phyloP scores from a whole-genome alignment of 1,139 yeast species.

The Blastobotrys aristatus region DNA sequence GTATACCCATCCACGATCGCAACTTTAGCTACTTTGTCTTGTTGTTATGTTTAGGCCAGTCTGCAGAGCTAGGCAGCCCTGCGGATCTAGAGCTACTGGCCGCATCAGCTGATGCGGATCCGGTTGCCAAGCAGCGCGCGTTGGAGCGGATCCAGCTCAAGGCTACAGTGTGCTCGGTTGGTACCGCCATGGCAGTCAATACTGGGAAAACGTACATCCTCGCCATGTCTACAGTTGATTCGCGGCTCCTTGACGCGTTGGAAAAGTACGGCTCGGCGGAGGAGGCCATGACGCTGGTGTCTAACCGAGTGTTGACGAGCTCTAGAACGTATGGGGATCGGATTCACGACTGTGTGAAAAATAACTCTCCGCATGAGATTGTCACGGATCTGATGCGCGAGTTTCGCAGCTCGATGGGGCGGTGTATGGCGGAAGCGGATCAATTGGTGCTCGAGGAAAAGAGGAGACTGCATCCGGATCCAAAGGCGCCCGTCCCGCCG shows the following conservation, averaged over 20 bases:
- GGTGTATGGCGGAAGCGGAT: too few species aligned
- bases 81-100: slow-evolving; percentile 36
- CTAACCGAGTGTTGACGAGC: background rate
- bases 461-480: too few species aligned
- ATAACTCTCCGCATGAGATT: background rate
- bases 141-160: background rate
- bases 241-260: background rate
- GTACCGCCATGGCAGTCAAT: slow-evolving; percentile 4
- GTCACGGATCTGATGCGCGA: too few species aligned
- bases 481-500: too few species aligned
- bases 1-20: slow-evolving; percentile 1
- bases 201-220: slow-evolving; percentile 1
- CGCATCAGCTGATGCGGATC: background rate
- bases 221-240: background rate
- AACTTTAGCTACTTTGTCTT: background rate
- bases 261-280: background rate
- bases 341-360: background rate
- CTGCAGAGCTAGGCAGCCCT: slow-evolving; percentile 33
- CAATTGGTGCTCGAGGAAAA: too few species aligned
- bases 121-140: background rate
- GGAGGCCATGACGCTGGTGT: background rate
- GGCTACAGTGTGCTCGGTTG: background rate
- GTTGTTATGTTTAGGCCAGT: background rate
- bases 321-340: background rate
- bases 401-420: too few species aligned